Evolutionary conservation across 2,329 filamentous ascomycete genomes (phyloP).

Genomic region (Torrubiellomyces zombiae): DNA sequence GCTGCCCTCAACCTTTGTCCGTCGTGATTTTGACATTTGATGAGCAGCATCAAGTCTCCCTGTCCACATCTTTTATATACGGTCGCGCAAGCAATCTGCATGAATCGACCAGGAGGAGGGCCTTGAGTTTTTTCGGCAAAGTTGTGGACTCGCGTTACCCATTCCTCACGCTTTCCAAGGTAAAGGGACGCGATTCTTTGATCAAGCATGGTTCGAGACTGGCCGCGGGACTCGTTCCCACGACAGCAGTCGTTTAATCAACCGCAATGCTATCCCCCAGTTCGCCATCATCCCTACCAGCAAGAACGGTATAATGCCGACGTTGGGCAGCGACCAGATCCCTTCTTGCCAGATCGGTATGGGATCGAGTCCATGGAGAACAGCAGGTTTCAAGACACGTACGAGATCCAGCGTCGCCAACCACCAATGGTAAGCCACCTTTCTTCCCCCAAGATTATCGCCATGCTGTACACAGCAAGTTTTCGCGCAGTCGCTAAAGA

Average conservation of each 20-base stretch:
- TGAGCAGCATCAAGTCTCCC: too few species aligned
- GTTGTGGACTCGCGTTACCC: too few species aligned
- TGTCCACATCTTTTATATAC: too few species aligned
- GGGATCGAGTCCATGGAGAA: conserved; percentile 13
- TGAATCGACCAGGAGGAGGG: too few species aligned
- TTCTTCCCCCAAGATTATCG: background rate
- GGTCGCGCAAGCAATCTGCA: too few species aligned
- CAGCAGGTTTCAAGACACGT: conserved; percentile 16
- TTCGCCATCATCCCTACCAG: conserved; percentile 15
- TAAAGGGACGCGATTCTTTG: background rate
- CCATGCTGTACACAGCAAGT: background rate
- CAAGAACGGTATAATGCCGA: conserved; percentile 14
- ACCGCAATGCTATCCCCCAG: conserved; percentile 8
- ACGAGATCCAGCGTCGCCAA: conserved; percentile 18
- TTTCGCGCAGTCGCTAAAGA: background rate
- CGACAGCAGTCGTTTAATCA: conserved; percentile 15
- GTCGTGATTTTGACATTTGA: too few species aligned
- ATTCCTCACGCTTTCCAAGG: too few species aligned
- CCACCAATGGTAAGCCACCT: conserved; percentile 21
- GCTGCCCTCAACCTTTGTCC: too few species aligned
- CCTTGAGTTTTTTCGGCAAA: too few species aligned
- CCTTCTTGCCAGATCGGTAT: conserved; percentile 15
- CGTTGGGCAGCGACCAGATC: conserved; percentile 12
- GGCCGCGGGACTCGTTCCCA: conserved; percentile 21
- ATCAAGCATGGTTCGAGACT: conserved; percentile 23